Percentiles rank a stretch among this genome's conserved stretches.
Evolutionary conservation across 1,139 yeast genomes (phyloP).

Genomic region (Scheffersomyces lignicola): DNA sequence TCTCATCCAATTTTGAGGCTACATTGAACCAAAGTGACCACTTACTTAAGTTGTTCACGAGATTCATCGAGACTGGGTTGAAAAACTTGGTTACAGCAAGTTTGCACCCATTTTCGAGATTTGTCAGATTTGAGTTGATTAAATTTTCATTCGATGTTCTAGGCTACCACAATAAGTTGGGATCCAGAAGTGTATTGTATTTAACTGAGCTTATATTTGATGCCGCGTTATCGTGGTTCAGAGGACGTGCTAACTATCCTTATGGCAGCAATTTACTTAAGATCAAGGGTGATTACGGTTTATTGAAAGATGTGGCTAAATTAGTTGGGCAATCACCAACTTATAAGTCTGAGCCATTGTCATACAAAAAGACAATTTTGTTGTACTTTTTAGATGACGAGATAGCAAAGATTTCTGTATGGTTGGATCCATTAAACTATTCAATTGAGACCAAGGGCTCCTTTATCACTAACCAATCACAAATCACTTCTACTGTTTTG

Average conservation of each 20-base stretch:
- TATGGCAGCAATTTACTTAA: constrained; percentile 80
- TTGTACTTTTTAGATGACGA: constrained; percentile 75
- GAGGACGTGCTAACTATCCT: constrained; percentile 64
- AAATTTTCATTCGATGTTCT: constrained; percentile 67
- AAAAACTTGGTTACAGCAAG: constrained; percentile 59
- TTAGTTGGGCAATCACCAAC: constrained; percentile 25
- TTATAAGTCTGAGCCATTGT: constrained; percentile 27
- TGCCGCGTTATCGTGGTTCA: constrained; percentile 81
- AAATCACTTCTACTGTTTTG: constrained; percentile 36
- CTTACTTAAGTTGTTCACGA: constrained; percentile 66
- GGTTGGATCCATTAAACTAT: constrained; percentile 73
- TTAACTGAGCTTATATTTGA: constrained; percentile 57
- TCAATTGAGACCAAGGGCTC: constrained; percentile 40
- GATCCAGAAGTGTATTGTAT: constrained; percentile 43
- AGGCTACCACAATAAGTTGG: constrained; percentile 51
- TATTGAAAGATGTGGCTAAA: constrained; percentile 55
- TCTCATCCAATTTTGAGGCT: constrained; percentile 83
- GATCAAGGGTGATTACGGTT: constrained; percentile 65
- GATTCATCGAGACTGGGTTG: constrained; percentile 61
- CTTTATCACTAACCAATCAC: constrained; percentile 24
- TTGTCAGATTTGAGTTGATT: constrained; percentile 72
- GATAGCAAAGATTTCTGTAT: constrained; percentile 65
- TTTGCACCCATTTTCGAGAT: constrained; percentile 78
- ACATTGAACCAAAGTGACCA: constrained; percentile 73
- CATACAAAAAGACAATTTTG: constrained; percentile 50